Percentiles rank a stretch among this genome's conserved stretches.
Evolutionary conservation across 257 asterid species (phyloP).

Genomic region (Prunella vulgaris): DNA sequence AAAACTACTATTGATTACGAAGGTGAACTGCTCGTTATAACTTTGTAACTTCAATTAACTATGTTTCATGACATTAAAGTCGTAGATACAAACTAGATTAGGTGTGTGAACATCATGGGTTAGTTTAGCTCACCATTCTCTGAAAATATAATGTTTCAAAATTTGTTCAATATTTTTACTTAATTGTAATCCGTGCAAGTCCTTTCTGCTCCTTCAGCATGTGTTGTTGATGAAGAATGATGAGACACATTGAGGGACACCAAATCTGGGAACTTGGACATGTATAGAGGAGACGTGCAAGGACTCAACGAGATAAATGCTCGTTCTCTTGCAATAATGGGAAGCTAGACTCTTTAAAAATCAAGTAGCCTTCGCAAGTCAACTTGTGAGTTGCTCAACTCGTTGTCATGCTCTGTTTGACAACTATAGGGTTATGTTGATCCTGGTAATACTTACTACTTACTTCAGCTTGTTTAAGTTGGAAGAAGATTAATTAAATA

Average conservation of each 20-base stretch:
- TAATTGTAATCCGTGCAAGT: background rate
- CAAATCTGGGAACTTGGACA: slow-evolving; percentile 9
- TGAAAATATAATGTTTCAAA: background rate
- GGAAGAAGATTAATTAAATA: background rate
- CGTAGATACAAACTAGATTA: background rate
- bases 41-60: background rate
- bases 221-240: slow-evolving; percentile 33
- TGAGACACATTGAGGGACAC: slow-evolving; percentile 19
- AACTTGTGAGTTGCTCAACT: background rate
- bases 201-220: slow-evolving; percentile 32
- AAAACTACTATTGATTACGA: background rate
- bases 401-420: background rate
- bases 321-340: background rate
- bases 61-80: background rate
- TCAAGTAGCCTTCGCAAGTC: background rate
- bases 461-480: background rate
- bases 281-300: slow-evolving; percentile 16
- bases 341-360: background rate
- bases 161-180: background rate
- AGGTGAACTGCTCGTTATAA: background rate
- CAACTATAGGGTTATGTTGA: background rate
- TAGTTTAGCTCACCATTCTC: background rate
- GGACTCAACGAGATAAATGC: background rate
- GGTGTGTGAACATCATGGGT: background rate
- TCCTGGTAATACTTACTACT: background rate